Evolutionary conservation across 805 yeast species (phyloP).

Genomic region (Yamadazyma akitaensis): DNA sequence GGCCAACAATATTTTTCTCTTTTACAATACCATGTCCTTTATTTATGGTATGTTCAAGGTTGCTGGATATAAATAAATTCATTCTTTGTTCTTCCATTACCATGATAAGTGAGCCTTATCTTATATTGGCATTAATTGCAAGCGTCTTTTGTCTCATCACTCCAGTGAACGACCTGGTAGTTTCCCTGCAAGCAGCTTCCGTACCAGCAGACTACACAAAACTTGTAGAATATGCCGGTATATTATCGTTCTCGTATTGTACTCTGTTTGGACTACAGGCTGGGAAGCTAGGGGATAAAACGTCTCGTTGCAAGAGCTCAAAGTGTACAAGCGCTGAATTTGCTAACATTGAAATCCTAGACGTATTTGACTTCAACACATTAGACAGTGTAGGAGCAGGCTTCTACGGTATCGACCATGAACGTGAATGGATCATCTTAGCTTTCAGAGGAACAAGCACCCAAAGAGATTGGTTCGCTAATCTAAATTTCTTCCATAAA

Average conservation of each 20-base stretch:
- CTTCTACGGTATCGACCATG: conserved; percentile 48
- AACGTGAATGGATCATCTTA: conserved; percentile 40
- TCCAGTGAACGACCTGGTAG: neutral
- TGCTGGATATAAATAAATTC: neutral
- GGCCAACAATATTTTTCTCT: too few species aligned
- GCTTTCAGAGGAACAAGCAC: conserved; percentile 66
- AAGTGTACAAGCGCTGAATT: conserved; percentile 21
- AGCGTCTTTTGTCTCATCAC: neutral
- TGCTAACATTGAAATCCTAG: conserved; percentile 31
- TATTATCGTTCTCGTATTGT: conserved; percentile 39
- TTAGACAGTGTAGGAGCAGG: conserved; percentile 53
- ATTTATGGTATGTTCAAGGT: neutral
- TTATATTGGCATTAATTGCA: neutral
- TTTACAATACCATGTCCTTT: neutral
- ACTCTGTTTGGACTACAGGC: conserved; percentile 25
- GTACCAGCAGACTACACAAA: conserved; percentile 17
- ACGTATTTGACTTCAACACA: conserved; percentile 39
- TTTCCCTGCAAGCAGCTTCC: neutral
- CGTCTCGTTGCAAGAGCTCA: conserved; percentile 20
- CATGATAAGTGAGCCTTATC: neutral
- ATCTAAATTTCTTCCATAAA: conserved; percentile 48
- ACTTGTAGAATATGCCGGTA: conserved; percentile 31
- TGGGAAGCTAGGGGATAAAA: conserved; percentile 22
- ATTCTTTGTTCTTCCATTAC: too few species aligned
- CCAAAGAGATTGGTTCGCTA: conserved; percentile 58